Evolutionary conservation across 768 basidiomycete species (phyloP), one percentile per base, ranked within the genome.

Genomic region (Mycena maculata): DNA sequence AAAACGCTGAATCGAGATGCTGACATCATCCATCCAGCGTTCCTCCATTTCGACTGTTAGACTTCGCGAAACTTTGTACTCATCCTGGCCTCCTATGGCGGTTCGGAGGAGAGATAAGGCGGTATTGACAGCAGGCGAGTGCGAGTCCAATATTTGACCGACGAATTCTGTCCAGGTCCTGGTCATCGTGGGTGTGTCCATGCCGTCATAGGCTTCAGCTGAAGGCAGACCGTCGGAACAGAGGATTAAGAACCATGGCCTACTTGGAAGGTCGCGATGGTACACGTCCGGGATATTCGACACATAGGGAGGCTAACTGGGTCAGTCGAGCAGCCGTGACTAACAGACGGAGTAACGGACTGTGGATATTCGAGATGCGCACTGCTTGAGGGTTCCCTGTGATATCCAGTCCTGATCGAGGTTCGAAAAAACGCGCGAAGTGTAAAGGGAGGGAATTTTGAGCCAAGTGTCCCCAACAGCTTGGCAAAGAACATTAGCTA

Each of bases 1-100:
- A 73, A 80, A 57, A 81, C 85, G 47, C 84, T 84, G 84, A 49
- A 86, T 80, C 55, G 84, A 63, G 49, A 86, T 78, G 36, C 83
- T 83, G 33, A 79, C 76, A 68, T 86, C 85, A 50, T 85, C 84
- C 71, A 85, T 73, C 82, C 83, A 85, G 50, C 78, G 76, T 42
- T 76, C 76, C 49, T 80, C 80, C 77, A 82, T 76, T 65, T 86
- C 83, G 53, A 85, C 71, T n/a, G 82, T 85, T 73, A 85, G 55
- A 50, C 75, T 76, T 57, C 76, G 78, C 41, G 83, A 86, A 60
- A 81, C 80, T 28, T 69, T 56, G 44, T 68, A 67, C 8, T 62
- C 41, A 55, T 83, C 77, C 22, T 74, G 73, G 20, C 83, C 81
- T 18, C 85, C 84, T 10, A 85, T 74, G 1, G 80, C 80, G 22